Percentiles rank a stretch among this genome's conserved stretches.
These are phyloP conservation scores for Podospora appendiculata DNA, from an alignment of 495 filamentous ascomycete genomes.

Conservation along the genomic window DNA sequence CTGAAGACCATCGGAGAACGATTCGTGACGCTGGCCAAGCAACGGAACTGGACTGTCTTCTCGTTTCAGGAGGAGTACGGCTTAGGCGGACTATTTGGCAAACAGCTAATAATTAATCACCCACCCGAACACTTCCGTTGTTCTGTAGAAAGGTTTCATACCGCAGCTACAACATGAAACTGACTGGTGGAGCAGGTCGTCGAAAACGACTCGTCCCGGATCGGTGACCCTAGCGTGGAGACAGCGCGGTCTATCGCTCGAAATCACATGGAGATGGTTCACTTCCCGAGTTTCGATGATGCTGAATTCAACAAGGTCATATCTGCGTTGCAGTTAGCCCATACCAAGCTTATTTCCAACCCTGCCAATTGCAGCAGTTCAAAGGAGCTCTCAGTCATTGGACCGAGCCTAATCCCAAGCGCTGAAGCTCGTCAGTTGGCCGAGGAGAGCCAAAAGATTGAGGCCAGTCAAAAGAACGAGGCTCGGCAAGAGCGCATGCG, in stretches of 20 bases:
- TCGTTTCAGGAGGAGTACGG: conserved; percentile 1
- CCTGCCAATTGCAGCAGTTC: background rate
- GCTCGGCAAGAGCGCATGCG: conserved; percentile 9
- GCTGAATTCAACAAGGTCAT: background rate
- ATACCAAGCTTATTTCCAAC: background rate
- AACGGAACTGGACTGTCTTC: background rate
- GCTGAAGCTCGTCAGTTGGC: background rate
- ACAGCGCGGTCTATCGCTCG: background rate
- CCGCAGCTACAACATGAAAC: no score
- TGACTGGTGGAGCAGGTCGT: background rate
- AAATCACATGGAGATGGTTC: background rate
- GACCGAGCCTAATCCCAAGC: background rate
- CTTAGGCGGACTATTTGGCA: background rate
- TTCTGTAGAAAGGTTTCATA: no score
- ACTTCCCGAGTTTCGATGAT: background rate
- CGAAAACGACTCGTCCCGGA: background rate
- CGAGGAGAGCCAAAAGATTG: no score
- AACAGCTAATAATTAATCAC: background rate
- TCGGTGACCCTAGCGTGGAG: background rate
- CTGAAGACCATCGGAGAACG: background rate
- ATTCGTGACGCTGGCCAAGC: background rate
- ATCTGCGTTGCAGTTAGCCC: background rate
- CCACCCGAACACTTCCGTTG: background rate
- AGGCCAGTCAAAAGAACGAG: background rate
- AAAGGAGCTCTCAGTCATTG: background rate